A percentile compares a stretch with the other conserved stretches of the same genome.
Evolutionary conservation across 148 eudicot genomes (phyloP).

Genomic region (Salicornia ramosissima): DNA sequence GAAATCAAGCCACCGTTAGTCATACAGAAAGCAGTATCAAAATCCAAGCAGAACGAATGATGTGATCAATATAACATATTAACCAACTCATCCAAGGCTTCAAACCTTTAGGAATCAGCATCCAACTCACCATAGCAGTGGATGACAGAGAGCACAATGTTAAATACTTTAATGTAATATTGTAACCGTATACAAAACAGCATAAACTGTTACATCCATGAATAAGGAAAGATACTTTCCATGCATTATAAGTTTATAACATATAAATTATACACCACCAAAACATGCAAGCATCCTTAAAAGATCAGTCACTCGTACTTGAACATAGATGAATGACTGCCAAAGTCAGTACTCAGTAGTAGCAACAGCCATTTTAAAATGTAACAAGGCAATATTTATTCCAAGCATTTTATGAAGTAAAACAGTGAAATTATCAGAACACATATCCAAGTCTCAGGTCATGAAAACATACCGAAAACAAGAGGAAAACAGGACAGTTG

Average conservation of each 20-base stretch:
- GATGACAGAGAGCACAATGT: no score
- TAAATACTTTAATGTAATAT: no score
- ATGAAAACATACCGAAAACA: constrained; percentile 70
- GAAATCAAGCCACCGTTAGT: background rate
- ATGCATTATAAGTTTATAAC: background rate
- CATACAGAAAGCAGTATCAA: background rate
- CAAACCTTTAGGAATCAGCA: background rate
- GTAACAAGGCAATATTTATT: no score
- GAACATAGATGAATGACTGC: background rate
- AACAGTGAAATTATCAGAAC: background rate
- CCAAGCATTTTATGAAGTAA: no score
- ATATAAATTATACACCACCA: background rate
- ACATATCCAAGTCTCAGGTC: constrained; percentile 8
- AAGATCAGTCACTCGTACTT: background rate
- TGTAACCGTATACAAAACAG: background rate
- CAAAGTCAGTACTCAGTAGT: no score
- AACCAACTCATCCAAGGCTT: background rate
- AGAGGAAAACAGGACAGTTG: constrained; percentile 76
- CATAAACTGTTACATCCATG: background rate
- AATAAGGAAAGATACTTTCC: background rate
- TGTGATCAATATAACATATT: background rate
- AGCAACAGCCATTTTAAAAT: no score
- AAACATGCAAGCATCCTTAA: background rate
- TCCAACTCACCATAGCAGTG: background rate
- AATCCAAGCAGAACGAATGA: background rate